Base-by-base conservation (phyloP, 768 basidiomycete species). In the Trametes gibbosa region DNA sequence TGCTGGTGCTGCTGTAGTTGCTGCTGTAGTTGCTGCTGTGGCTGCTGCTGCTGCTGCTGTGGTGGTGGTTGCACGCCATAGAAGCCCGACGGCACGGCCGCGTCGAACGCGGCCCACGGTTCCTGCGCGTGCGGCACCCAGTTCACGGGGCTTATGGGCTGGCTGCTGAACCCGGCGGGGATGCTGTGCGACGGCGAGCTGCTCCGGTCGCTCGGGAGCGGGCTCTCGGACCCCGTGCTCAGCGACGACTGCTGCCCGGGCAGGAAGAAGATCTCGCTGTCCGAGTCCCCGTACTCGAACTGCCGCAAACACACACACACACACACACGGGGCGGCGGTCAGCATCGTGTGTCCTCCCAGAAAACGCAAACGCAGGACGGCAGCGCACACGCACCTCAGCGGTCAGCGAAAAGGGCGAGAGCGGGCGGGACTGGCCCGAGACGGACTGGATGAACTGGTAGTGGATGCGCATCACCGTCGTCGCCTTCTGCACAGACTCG, bases 161-260 rank as follows among this genome's bases (percentile, higher is more conserved):
- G 41, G 56, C 56, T 57, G 24, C 39, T 19, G 56, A 62, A 58
- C 39, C 61, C 61, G 5, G 53, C 7, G 17, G 60, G 47, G 50
- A 53, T 52, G 52, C 39, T 57, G 51, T 58, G 32, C 6, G 60
- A 52, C n/a, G 61, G 61, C n/a, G 61, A 62, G 61, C 56, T 62
- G 56, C 56, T 58, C 13, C 61, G 51, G 47, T 62, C 61, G 61
- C 61, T 62, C 39, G 42, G 39, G 51, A 49, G 56, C 13, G 61
- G 51, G 21, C 51, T 43, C 21, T 58, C 56, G 3, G 61, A 62
- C 47, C 56, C 53, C 4, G 56, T 62, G 60, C 60, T 56, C 55
- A 57, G 16, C 23, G 59, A 32, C 10, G 29, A 32, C 29, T 35
- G n/a, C 34, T 53, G 46, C 32, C 32, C 24, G 13, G 40, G 47